These are phyloP conservation scores for Aspergillus tubingensis DNA, from an alignment of 2,329 filamentous ascomycete species.

Conservation along the genomic window DNA sequence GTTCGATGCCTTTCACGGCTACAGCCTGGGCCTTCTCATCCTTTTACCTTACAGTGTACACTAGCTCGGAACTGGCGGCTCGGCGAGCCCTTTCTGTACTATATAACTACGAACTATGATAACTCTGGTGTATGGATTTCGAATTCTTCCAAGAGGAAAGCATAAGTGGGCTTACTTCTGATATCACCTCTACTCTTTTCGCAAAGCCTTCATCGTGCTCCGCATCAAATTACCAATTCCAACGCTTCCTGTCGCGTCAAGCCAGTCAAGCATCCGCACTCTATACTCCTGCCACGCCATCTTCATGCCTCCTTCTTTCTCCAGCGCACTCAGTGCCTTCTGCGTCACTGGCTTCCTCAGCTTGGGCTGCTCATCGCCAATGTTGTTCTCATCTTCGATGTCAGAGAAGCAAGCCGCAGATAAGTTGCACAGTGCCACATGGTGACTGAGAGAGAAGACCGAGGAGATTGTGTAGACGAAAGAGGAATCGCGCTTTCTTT, in stretches of 20 bases:
- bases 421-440: slow-evolving; percentile 48
- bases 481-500: slow-evolving; percentile 31
- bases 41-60: not conserved
- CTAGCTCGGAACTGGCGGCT: not conserved
- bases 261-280: slow-evolving; percentile 67
- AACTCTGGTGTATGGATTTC: not conserved
- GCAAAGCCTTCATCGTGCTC: slow-evolving; percentile 76
- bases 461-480: slow-evolving; percentile 40
- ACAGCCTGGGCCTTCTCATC: not conserved
- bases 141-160: not conserved
- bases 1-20: not conserved
- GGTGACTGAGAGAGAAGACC: slow-evolving; percentile 52
- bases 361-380: slow-evolving; percentile 25
- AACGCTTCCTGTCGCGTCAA: slow-evolving; percentile 64
- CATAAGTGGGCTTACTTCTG: not conserved
- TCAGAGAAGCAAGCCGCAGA: slow-evolving; percentile 51
- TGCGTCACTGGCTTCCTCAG: slow-evolving; percentile 64
- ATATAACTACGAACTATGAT: not conserved
- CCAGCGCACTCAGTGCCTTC: slow-evolving; percentile 63
- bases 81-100: not conserved
- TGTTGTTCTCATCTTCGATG: slow-evolving; percentile 48
- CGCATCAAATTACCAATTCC: slow-evolving; percentile 74
- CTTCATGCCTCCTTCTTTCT: slow-evolving; percentile 64
- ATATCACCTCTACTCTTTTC: slow-evolving; percentile 42
- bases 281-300: slow-evolving; percentile 75